Evolutionary conservation across 2,329 filamentous ascomycete species (phyloP), one percentile per base, ranked within the genome.

Genomic region (Fusarium brachygibbosum): DNA sequence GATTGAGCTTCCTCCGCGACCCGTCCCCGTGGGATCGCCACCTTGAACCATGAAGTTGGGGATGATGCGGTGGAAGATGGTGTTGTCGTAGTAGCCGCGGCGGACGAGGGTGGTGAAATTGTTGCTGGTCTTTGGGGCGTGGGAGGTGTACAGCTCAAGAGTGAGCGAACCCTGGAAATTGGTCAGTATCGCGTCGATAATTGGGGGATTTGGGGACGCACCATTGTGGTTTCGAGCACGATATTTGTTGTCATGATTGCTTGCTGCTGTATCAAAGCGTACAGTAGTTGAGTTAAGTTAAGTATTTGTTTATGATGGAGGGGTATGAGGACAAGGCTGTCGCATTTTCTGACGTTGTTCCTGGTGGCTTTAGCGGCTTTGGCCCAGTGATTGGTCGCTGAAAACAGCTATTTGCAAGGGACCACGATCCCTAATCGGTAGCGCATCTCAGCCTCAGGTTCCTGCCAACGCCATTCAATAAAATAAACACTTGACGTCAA

Each of bases 31-130:
- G 2, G 95, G 95, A 79, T 99, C 96, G 62, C 95, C 94, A 66
- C 91, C 93, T 83, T 98, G 95, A 60, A 97, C 86, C 95, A 99
- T 98, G 85, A 99, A 99, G 81, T 93, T 89, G 53, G 93, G 90
- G 76, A 99, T 98, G 74, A 98, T 90, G 79, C 96, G 94, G 84
- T 98, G 96, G 86, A 98, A 95, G 76, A 94, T 83, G 63, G 92
- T 88, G 77, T 82, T 84, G 82, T 96, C 88, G 87, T 97, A 99
- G 87, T 98, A 98, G 73, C 93, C 93, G 73, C 94, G 87, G 66
- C 87, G 83, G 21, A 90, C 89, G 53, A 98, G 92, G 6, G 91
- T 92, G 28, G 86, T 79, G 82, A 98, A 98, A 86, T 98, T 97
- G 64, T 86, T 87, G 87, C 93, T 97, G 25, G 94, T 94, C 79